A percentile compares a stretch with the other conserved stretches of the same genome.
Evolutionary conservation across 1,284 basidiomycete genomes (phyloP).

Genomic region (Stygiomarasmius scandens): DNA sequence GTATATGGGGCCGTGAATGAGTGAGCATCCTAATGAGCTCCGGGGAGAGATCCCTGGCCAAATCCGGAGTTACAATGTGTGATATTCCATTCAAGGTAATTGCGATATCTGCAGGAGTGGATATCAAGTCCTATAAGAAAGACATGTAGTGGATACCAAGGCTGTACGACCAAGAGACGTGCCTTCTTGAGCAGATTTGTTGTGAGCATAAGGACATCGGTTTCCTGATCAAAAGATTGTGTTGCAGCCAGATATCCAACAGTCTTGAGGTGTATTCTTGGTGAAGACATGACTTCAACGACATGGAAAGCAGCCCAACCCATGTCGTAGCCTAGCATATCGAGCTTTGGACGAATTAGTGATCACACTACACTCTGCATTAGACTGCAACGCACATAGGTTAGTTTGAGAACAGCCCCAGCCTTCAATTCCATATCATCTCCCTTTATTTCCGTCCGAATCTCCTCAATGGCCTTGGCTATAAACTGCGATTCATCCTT

Average conservation of each 20-base stretch:
- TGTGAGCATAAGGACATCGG: slow-evolving; percentile 96
- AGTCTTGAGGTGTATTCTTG: slow-evolving; percentile 89
- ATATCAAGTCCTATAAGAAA: slow-evolving; percentile 75
- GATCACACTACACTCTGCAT: slow-evolving; percentile 12
- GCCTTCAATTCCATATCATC: slow-evolving; percentile 98
- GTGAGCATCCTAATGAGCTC: slow-evolving; percentile 90
- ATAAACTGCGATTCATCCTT: slow-evolving; percentile 83
- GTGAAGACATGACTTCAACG: slow-evolving; percentile 96
- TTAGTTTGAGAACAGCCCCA: slow-evolving; percentile 92
- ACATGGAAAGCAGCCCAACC: slow-evolving; percentile 92
- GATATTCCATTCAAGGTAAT: slow-evolving; percentile 87
- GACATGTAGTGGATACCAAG: slow-evolving; percentile 3
- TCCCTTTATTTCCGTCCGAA: slow-evolving; percentile 86
- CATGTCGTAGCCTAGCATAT: slow-evolving; percentile 94
- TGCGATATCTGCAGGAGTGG: slow-evolving; percentile 75
- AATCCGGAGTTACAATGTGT: slow-evolving; percentile 85
- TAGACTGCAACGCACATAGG: slow-evolving; percentile 71
- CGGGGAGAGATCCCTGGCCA: slow-evolving; percentile 86
- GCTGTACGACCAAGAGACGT: slow-evolving; percentile 23
- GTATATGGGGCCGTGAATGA: slow-evolving; percentile 86
- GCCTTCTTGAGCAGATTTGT: slow-evolving; percentile 99
- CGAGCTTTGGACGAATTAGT: slow-evolving; percentile 57
- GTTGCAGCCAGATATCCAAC: slow-evolving; percentile 95
- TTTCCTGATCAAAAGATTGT: slow-evolving; percentile 92
- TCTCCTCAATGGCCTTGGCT: slow-evolving; percentile 82